Evolutionary conservation across 805 yeast species (phyloP).

Genomic region (Scheffersomyces lignosus): DNA sequence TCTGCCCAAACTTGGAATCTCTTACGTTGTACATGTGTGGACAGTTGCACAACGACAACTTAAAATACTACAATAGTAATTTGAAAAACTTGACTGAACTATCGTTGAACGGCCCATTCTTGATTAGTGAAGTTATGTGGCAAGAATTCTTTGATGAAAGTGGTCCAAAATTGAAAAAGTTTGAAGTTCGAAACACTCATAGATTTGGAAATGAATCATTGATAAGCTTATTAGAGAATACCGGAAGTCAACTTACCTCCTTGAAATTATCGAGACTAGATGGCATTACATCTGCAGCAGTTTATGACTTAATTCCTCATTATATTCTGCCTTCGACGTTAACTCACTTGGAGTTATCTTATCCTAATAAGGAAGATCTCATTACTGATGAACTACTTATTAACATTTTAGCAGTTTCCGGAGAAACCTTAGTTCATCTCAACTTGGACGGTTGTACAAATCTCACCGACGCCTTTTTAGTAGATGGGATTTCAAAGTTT

Average conservation of each 20-base stretch:
- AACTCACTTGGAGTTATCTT: constrained; percentile 61
- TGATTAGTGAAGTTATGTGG: constrained; percentile 80
- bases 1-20: constrained; percentile 68
- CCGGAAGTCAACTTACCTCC: constrained; percentile 52
- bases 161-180: constrained; percentile 53
- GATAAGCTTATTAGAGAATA: constrained; percentile 57
- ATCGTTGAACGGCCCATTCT: constrained; percentile 85
- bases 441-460: constrained; percentile 71
- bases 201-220: constrained; percentile 71
- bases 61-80: constrained; percentile 61
- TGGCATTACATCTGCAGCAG: constrained; percentile 58
- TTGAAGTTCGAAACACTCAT: constrained; percentile 80
- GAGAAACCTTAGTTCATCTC: constrained; percentile 58
- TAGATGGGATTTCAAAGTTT: constrained; percentile 59
- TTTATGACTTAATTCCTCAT: constrained; percentile 66
- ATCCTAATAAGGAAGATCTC: constrained; percentile 65
- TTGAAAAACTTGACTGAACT: constrained; percentile 54
- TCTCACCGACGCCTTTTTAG: constrained; percentile 62
- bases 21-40: constrained; percentile 91
- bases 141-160: constrained; percentile 61
- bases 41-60: constrained; percentile 74
- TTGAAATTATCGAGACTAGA: constrained; percentile 70
- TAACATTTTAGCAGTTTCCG: constrained; percentile 59
- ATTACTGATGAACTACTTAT: constrained; percentile 67
- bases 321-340: constrained; percentile 48